phyloP scores from a whole-genome alignment of 2,329 filamentous ascomycete species.

The Exophiala lecanii-corni region DNA sequence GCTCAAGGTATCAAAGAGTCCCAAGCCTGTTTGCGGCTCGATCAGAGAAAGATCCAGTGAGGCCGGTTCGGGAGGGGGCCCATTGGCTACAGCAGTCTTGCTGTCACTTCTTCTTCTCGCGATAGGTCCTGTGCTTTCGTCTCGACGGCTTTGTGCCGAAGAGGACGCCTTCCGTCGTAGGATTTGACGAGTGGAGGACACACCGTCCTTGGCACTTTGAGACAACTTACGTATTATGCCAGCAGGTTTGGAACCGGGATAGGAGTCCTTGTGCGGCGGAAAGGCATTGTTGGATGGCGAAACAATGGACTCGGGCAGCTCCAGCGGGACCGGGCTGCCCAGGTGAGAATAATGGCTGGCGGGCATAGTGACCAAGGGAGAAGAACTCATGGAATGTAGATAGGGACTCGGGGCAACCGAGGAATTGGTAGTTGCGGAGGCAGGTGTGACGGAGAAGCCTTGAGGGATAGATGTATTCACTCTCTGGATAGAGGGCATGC shows the following conservation, averaged over 20 bases:
- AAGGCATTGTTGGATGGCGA: conserved; percentile 37
- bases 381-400: conserved; percentile 24
- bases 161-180: conserved; percentile 72
- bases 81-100: conserved; percentile 58
- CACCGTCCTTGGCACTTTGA: conserved; percentile 61
- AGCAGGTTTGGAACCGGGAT: conserved; percentile 48
- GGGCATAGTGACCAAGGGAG: conserved; percentile 21
- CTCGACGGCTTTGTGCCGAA: conserved; percentile 69
- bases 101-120: conserved; percentile 85
- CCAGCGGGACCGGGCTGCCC: conserved; percentile 51
- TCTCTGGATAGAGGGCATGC: conserved; percentile 21
- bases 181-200: conserved; percentile 46
- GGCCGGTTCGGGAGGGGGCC: conserved; percentile 9
- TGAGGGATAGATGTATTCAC: conserved; percentile 17
- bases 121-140: conserved; percentile 85
- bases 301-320: conserved; percentile 68
- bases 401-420: conserved; percentile 25
- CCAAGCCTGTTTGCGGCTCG: conserved; percentile 16
- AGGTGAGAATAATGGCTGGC: conserved; percentile 32
- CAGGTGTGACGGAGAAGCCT: conserved; percentile 15
- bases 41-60: conserved; percentile 16
- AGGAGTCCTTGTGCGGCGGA: conserved; percentile 11
- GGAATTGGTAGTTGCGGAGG: conserved; percentile 23
- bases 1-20: conserved; percentile 38
- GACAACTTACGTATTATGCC: conserved; percentile 80